Evolutionary conservation across 768 basidiomycete genomes (phyloP).

Genomic region (Lentinula detonsa): DNA sequence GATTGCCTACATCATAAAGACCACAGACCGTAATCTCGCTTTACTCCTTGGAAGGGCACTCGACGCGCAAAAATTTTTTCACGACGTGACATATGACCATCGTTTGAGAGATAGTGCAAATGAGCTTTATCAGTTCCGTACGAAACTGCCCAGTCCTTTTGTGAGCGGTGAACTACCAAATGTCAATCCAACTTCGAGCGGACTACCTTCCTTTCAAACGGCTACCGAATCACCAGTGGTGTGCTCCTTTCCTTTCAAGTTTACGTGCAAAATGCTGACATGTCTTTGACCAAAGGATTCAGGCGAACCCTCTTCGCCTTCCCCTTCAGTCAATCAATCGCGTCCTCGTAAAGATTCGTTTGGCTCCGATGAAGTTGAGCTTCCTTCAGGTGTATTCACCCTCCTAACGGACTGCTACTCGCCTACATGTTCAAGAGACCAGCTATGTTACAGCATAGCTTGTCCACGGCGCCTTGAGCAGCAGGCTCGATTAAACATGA

Average conservation of each 20-base stretch:
- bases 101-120: constrained; percentile 81
- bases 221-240: constrained; percentile 15
- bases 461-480: constrained; percentile 94
- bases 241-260: not conserved
- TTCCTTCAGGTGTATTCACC: constrained; percentile 94
- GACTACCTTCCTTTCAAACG: constrained; percentile 11
- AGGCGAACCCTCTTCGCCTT: constrained; percentile 19
- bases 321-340: constrained; percentile 16
- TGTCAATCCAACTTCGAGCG: constrained; percentile 12
- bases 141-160: constrained; percentile 78
- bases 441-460: constrained; percentile 95
- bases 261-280: not conserved
- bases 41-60: constrained; percentile 91
- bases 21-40: constrained; percentile 94
- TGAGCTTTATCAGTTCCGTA: constrained; percentile 92
- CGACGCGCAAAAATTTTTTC: constrained; percentile 98
- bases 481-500: constrained; percentile 91
- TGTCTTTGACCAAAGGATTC: constrained; percentile 18
- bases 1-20: constrained; percentile 97
- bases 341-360: constrained; percentile 32
- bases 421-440: constrained; percentile 91
- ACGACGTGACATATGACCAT: constrained; percentile 99
- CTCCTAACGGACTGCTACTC: constrained; percentile 97
- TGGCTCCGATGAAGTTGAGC: constrained; percentile 52
- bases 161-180: constrained; percentile 65